Evolutionary conservation across 495 filamentous ascomycete genomes (phyloP), one percentile per base, ranked within the genome.

Genomic region (Xanthoparmelia taractica): DNA sequence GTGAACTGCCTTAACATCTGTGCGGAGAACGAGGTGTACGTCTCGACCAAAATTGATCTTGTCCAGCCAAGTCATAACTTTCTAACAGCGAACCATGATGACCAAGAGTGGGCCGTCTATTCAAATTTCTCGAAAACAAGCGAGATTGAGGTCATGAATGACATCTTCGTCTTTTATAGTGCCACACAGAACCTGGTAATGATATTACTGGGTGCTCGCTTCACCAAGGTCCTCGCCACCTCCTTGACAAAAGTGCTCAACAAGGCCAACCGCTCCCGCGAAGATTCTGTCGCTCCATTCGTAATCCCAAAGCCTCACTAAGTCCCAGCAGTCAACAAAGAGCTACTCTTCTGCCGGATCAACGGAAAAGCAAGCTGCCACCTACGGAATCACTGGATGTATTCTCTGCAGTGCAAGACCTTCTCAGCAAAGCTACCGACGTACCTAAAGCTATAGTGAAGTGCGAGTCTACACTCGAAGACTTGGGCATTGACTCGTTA

Each of bases 401-500:
- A 13, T 10, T 10, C 12, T 13, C 37, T 13, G 12, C 7, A 40
- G 6, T 13, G 2, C 37, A 40, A 40, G 37, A 40, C 12, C 37
- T 75, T 10, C 63, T 79, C 15, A 65, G 60, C 17, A 63, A 71
- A 29, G 33, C 73, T 34, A 65, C 68, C 5, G 75, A 74, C 20
- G 68, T 75, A 27, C 60, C 68, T 38, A 43, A 61, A 7, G 57
- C 66, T 13, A 63, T 70, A 1, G 31, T 76, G n/a, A 48, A 63
- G n/a, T n/a, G 10, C n/a, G 50, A 62, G 0, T 66, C 65, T 11
- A 67, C 61, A 29, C 47, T 73, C 47, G 60, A 72, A 8, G 70
- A 77, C 4, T 57, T 79, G 11, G 75, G 77, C 2, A 75, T 78
- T 23, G 77, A 79, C 64, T 79, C 77, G 8, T 63, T 80, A 13